Conservation (phyloP, 1,284 basidiomycete species). For the Pseudozyma sp. region DNA sequence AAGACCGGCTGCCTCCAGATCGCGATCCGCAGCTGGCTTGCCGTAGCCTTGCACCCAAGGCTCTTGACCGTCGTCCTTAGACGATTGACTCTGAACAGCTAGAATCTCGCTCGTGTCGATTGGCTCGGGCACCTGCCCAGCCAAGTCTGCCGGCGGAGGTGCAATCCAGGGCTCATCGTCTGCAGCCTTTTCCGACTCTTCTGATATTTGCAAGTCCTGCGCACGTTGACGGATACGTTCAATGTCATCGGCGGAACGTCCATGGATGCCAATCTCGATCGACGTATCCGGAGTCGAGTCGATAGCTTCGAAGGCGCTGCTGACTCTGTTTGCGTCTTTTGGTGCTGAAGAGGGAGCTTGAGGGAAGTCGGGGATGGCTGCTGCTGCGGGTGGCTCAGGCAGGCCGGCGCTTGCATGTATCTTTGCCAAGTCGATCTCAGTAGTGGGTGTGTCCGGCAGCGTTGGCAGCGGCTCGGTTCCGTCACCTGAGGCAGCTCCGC, state of each 20-base stretch:
- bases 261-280: slow-evolving; percentile 56
- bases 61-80: slow-evolving; percentile 21
- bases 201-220: slow-evolving; percentile 32
- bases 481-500: slow-evolving; percentile 5
- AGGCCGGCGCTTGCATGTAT: slow-evolving; percentile 22
- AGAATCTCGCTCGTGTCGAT: slow-evolving; percentile 41
- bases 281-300: slow-evolving; percentile 42
- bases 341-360: slow-evolving; percentile 46
- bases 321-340: slow-evolving; percentile 18
- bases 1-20: slow-evolving; percentile 18
- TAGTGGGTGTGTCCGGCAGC: slow-evolving; percentile 42
- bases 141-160: slow-evolving; percentile 22
- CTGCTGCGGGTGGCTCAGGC: slow-evolving; percentile 9
- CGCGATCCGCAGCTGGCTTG: slow-evolving; percentile 24
- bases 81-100: slow-evolving; percentile 17
- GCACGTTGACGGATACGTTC: slow-evolving; percentile 42
- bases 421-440: slow-evolving; percentile 44
- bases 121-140: slow-evolving; percentile 34
- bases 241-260: slow-evolving; percentile 48
- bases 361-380: slow-evolving; percentile 48
- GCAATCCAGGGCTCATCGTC: slow-evolving; percentile 41
- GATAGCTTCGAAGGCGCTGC: slow-evolving; percentile 17
- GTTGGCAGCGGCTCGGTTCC: slow-evolving; percentile 26
- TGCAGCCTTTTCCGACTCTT: slow-evolving; percentile 10
- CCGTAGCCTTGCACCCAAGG: slow-evolving; percentile 49